These are phyloP conservation scores for Chenopodium berlandieri DNA, from an alignment of 148 eudicot genomes.

Conservation along the genomic window DNA sequence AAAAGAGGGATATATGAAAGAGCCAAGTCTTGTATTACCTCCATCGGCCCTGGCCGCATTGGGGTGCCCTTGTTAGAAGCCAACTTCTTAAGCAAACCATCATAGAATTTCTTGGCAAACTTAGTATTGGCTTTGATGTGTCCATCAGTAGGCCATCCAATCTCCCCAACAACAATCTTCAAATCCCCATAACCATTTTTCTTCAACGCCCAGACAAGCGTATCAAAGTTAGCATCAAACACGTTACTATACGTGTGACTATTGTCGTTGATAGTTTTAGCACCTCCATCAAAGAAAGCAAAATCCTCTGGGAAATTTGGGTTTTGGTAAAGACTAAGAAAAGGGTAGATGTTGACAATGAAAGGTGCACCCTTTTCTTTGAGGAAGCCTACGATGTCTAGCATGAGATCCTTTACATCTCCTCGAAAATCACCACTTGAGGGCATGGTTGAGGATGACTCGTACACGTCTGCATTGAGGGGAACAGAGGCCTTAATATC, in stretches of 20 bases:
- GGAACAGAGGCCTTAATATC: conserved; percentile 72
- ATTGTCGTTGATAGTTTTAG: conserved; percentile 38
- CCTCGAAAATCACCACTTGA: conserved; percentile 59
- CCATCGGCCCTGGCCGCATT: conserved; percentile 38
- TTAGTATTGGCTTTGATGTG: conserved; percentile 28
- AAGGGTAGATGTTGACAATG: conserved; percentile 60
- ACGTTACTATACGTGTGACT: conserved; percentile 37
- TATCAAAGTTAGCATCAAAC: conserved; percentile 57
- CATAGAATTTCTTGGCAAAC: conserved; percentile 43
- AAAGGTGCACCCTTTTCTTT: conserved; percentile 37
- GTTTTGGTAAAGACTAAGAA: conserved; percentile 44
- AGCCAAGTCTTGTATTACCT: conserved; percentile 12
- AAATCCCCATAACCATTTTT: conserved; percentile 42
- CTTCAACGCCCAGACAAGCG: conserved; percentile 48
- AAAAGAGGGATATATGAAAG: background rate
- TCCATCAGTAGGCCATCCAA: conserved; percentile 73
- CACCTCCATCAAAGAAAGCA: conserved; percentile 50
- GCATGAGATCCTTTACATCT: conserved; percentile 53
- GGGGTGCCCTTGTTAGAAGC: conserved; percentile 49
- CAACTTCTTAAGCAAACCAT: conserved; percentile 44
- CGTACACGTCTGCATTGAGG: conserved; percentile 81
- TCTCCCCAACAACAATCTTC: conserved; percentile 54
- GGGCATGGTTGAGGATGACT: conserved; percentile 47
- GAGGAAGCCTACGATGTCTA: conserved; percentile 43
- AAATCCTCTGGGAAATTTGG: conserved; percentile 41